Evolutionary conservation across 2,329 filamentous ascomycete genomes (phyloP), one percentile per base, ranked within the genome.

Genomic region (Fusarium subtropicale): DNA sequence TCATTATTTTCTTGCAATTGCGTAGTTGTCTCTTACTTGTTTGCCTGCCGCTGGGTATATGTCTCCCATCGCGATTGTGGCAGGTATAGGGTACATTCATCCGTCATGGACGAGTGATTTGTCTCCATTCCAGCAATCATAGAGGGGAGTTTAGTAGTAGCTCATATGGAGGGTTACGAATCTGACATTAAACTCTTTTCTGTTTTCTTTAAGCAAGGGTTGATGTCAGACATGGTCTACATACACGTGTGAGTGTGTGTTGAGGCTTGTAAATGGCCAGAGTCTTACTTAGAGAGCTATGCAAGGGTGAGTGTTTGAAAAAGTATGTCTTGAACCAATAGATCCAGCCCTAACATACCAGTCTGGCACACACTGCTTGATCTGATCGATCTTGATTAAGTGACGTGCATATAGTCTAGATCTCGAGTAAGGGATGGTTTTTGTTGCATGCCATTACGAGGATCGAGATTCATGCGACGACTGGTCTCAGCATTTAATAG

Each of bases 131-230:
- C 66, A 64, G 36, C 28, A 51, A 44, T 46, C 12, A 22, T 33
- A n/a, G 42, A 44, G 45, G 36, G 30, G 47, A n/a, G 13, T 38
- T 18, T 18, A 30, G 52, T 36, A 22, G 5, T 22, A n/a, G 20
- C 22, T 51, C 66, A 62, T 34, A 68, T 70, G 62, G 20, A 54
- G 62, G 66, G 46, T 66, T 63, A 36, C n/a, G 46, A 52, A n/a
- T 44, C 34, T 48, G 48, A 41, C 45, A 55, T 52, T 28, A 38
- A 33, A 34, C 36, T 22, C 24, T 50, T 20, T 13, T 16, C 26
- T 44, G 18, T 24, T 13, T 16, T 44, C 26, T 16, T 44, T 6
- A 56, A 36, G 64, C 62, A 54, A 62, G 63, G 44, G 50, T 28
- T 52, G 12, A 31, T 67, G 28, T 24, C 20, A 45, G 31, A 59